Base-by-base conservation (phyloP, 345 rosid species). In the Camelina hispida region DNA sequence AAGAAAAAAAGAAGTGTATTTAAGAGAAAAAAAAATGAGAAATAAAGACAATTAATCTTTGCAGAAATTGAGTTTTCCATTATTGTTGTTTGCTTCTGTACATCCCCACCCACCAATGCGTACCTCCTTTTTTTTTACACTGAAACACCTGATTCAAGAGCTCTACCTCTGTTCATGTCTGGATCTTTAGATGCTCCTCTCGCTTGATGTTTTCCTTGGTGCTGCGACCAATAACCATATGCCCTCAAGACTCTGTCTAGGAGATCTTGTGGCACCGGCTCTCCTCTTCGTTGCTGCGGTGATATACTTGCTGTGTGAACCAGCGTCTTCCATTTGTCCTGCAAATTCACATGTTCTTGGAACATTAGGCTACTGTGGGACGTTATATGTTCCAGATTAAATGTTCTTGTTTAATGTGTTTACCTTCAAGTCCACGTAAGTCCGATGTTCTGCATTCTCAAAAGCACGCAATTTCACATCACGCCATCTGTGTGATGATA, bases 251-350 rank as follows among this genome's bases (percentile, higher is more conserved):
- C 97, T 50, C 97, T 78, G 85, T 92, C 93, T 72, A 92, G 74
- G 44, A 92, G 83, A 58, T 85, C 93, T 85, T 89, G 97, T 2
- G 97, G 97, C 74, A 92, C 96, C 0, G 96, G 92, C 77, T 92
- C 96, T 37, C 97, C 97, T 83, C 97, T 81, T 76, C 97, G 77
- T 55, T 89, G 97, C 77, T 92, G 97, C 2, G 97, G 93, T 48
- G 91, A 79, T 6, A 92, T 92, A 79, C 85, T 81, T 8, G 97
- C 96, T 0, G 97, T 92, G 83, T 89, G 97, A 61, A 92, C 97
- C 78, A 91, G 78, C 32, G 97, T 91, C 80, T 91, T 91, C 97
- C 97, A 91, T 84, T 91, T 91, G 77, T 91, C 97, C 97, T 92
- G 85, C 72, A 79, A 22, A 47, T 40, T 47, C 68, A 78, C 54